Conservation (phyloP, 2,329 filamentous ascomycete genomes). For the Diplodia scrobiculata region DNA sequence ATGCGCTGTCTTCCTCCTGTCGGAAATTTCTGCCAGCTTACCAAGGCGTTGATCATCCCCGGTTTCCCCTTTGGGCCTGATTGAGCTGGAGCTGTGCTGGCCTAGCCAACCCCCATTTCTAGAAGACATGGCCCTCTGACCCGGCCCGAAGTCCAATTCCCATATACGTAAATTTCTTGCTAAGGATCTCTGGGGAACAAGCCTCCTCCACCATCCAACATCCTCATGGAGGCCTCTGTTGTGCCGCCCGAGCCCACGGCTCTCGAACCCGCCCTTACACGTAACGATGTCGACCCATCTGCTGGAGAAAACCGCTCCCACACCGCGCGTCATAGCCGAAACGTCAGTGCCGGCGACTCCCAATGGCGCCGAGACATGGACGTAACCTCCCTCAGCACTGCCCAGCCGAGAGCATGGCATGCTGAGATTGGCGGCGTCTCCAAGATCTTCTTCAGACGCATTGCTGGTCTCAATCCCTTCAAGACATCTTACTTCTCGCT, state of each 20-base stretch:
- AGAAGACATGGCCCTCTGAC: conserved; percentile 19
- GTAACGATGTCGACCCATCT: conserved; percentile 12
- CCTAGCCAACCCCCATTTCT: conserved; percentile 11
- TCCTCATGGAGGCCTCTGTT: conserved; percentile 26
- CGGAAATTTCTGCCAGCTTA: background rate
- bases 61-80: conserved; percentile 4
- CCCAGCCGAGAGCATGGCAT: conserved; percentile 40
- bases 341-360: conserved; percentile 34
- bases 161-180: conserved; percentile 14
- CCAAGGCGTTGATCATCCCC: conserved; percentile 2
- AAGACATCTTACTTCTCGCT: conserved; percentile 54
- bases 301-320: conserved; percentile 7
- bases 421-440: conserved; percentile 38
- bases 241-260: conserved; percentile 26
- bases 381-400: conserved; percentile 41
- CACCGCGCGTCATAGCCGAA: conserved; percentile 30
- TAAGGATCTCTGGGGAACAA: conserved; percentile 4
- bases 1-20: background rate
- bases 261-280: conserved; percentile 15
- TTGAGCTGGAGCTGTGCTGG: conserved; percentile 1
- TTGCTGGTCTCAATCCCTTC: conserved; percentile 50
- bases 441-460: conserved; percentile 42
- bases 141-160: background rate
- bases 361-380: conserved; percentile 43
- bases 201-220: background rate